Conservation (phyloP, 75 land plant species). For the Pseudotsuga menziesii region DNA sequence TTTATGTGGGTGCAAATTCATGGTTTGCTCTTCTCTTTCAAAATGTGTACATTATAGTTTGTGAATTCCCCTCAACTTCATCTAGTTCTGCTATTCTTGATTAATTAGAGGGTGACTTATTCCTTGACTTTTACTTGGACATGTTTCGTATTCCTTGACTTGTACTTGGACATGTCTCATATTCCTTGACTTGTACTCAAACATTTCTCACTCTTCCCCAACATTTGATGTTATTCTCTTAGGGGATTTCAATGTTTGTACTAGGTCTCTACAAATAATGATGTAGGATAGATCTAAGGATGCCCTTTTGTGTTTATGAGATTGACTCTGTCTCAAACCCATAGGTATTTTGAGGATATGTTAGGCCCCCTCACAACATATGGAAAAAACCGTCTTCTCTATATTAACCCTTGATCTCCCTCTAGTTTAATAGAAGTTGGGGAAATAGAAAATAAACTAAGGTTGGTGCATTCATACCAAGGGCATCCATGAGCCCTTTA, state of each 20-base stretch:
- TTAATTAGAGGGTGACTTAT: neutral
- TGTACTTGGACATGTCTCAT: neutral
- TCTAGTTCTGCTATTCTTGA: neutral
- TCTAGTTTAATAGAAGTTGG: too few relatives aligned
- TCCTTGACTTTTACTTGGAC: too few relatives aligned
- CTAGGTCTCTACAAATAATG: neutral
- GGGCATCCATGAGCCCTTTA: too few relatives aligned
- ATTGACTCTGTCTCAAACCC: neutral
- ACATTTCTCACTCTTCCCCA: neutral
- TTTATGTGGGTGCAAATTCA: neutral
- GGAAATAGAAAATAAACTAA: too few relatives aligned
- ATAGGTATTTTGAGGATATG: neutral
- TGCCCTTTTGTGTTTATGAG: neutral
- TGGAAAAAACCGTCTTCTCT: neutral
- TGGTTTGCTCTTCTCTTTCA: neutral
- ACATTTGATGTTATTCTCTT: neutral
- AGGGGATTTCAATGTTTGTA: neutral
- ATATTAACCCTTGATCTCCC: too few relatives aligned
- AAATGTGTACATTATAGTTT: neutral
- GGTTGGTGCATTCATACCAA: too few relatives aligned
- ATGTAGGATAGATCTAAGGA: neutral
- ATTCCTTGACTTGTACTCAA: neutral
- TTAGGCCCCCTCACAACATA: neutral
- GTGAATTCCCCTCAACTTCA: neutral
- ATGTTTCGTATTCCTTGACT: neutral